Conservation (phyloP, 495 filamentous ascomycete genomes). For the Neurospora pannonica region DNA sequence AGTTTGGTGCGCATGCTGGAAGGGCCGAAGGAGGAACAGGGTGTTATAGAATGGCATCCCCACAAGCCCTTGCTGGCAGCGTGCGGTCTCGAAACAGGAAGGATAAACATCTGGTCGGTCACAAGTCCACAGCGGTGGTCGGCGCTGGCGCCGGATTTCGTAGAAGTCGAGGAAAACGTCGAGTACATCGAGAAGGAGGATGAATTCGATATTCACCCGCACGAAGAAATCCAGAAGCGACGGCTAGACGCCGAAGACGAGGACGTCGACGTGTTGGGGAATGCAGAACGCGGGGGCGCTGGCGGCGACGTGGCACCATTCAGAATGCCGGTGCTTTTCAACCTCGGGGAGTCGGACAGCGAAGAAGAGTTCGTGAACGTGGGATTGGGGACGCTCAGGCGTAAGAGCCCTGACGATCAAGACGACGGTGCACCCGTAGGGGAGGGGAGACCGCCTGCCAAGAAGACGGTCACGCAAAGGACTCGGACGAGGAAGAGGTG, state of each 20-base stretch:
- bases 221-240: slow-evolving; percentile 88
- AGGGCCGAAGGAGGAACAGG: slow-evolving; percentile 88
- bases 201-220: slow-evolving; percentile 95
- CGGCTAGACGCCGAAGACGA: slow-evolving; percentile 78
- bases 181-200: slow-evolving; percentile 93
- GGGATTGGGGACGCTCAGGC: slow-evolving; percentile 71
- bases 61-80: slow-evolving; percentile 78
- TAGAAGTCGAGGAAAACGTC: slow-evolving; percentile 94
- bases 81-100: slow-evolving; percentile 79
- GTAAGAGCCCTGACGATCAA: slow-evolving; percentile 51
- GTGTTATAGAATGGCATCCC: slow-evolving; percentile 95
- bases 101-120: slow-evolving; percentile 89
- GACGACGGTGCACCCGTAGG: slow-evolving; percentile 29
- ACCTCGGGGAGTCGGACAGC: slow-evolving; percentile 62
- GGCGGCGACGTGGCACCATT: slow-evolving; percentile 54
- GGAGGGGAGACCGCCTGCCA: slow-evolving; percentile 18
- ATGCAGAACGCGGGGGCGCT: slow-evolving; percentile 41
- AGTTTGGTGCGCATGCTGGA: slow-evolving; percentile 93
- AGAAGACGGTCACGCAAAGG: slow-evolving; percentile 20
- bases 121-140: slow-evolving; percentile 92
- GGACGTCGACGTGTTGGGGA: slow-evolving; percentile 74
- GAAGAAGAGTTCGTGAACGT: slow-evolving; percentile 87
- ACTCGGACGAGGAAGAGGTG: slow-evolving; percentile 21
- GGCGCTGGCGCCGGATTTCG: slow-evolving; percentile 91
- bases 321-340: slow-evolving; percentile 77